These are phyloP conservation scores for Hyaloperonospora brassicae DNA, from an alignment of 352 stramenopile genomes.

Conservation along the genomic window DNA sequence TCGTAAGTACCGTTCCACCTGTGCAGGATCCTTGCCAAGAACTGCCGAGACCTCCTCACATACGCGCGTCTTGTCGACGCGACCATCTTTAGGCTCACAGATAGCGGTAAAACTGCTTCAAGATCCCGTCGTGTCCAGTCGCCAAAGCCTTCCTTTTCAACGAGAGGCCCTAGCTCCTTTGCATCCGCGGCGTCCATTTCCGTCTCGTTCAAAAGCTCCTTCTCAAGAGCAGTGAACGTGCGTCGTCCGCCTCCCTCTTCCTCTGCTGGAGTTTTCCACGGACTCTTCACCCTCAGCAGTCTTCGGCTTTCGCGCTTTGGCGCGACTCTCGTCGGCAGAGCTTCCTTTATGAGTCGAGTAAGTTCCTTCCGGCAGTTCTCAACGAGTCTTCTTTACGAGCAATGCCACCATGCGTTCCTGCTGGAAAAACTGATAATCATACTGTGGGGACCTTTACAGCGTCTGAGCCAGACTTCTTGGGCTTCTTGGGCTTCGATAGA, in stretches of 20 bases:
- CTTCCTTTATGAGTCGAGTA: constrained; percentile 71
- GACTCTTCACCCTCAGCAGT: constrained; percentile 47
- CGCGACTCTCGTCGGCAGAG: constrained; percentile 69
- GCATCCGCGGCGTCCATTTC: constrained; percentile 63
- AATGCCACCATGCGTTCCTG: constrained; percentile 83
- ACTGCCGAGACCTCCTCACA: constrained; percentile 87
- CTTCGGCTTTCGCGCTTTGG: constrained; percentile 73
- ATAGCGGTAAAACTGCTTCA: constrained; percentile 86
- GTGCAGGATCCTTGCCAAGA: constrained; percentile 83
- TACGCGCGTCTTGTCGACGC: constrained; percentile 86
- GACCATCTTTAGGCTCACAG: constrained; percentile 91
- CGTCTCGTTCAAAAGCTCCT: constrained; percentile 69
- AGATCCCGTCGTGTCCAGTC: constrained; percentile 91
- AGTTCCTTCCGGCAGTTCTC: constrained; percentile 88
- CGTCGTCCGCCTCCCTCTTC: constrained; percentile 44
- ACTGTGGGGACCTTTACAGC: constrained; percentile 85
- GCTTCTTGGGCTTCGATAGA: constrained; percentile 76
- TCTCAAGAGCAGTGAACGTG: constrained; percentile 64
- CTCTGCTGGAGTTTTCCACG: constrained; percentile 54
- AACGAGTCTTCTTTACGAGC: constrained; percentile 76
- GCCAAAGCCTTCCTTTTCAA: constrained; percentile 90
- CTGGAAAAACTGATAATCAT: constrained; percentile 96
- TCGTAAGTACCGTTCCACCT: constrained; percentile 94
- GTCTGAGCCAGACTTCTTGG: constrained; percentile 83
- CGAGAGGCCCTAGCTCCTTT: constrained; percentile 61